Evolutionary conservation across 192 early-diverging fungal genomes (phyloP).

Genomic region (Linnemannia zychae): DNA sequence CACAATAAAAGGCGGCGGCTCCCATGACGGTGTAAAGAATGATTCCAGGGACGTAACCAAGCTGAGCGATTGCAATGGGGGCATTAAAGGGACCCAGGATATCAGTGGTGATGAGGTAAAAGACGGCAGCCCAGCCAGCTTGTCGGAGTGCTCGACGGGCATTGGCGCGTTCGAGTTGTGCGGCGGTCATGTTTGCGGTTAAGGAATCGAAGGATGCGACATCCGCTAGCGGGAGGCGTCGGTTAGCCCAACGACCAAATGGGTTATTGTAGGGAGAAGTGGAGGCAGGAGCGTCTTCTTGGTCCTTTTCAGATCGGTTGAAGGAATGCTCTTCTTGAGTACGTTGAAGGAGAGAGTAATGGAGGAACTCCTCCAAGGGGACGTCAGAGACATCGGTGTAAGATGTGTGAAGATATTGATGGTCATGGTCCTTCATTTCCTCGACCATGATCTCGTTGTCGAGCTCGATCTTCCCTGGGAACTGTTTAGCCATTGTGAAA

Average conservation of each 20-base stretch:
- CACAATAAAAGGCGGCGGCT: constrained; percentile 17
- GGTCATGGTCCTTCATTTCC: not conserved
- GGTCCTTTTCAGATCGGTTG: not conserved
- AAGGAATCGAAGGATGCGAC: not conserved
- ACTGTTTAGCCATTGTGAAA: not conserved
- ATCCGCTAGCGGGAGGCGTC: not conserved
- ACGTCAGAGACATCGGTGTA: not conserved
- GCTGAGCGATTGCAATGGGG: constrained; percentile 26
- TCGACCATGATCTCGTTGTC: not conserved
- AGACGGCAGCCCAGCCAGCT: constrained; percentile 21
- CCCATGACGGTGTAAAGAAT: constrained; percentile 28
- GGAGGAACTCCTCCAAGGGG: constrained; percentile 12
- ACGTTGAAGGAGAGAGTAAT: constrained; percentile 3
- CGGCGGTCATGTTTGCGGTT: constrained; percentile 19
- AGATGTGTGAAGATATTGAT: not conserved
- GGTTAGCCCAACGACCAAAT: not conserved
- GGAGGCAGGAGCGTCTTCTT: not conserved
- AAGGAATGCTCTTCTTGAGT: not conserved
- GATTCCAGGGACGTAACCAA: constrained; percentile 31
- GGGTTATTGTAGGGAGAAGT: not conserved
- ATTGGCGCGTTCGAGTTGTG: constrained; percentile 11
- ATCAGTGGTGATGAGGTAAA: constrained; percentile 46
- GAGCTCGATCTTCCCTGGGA: constrained; percentile 10
- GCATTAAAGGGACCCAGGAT: constrained; percentile 32
- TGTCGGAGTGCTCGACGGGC: constrained; percentile 26